Base-by-base conservation (phyloP, 2,329 filamentous ascomycete species). In the Teratosphaeria pseudoeucalypti region DNA sequence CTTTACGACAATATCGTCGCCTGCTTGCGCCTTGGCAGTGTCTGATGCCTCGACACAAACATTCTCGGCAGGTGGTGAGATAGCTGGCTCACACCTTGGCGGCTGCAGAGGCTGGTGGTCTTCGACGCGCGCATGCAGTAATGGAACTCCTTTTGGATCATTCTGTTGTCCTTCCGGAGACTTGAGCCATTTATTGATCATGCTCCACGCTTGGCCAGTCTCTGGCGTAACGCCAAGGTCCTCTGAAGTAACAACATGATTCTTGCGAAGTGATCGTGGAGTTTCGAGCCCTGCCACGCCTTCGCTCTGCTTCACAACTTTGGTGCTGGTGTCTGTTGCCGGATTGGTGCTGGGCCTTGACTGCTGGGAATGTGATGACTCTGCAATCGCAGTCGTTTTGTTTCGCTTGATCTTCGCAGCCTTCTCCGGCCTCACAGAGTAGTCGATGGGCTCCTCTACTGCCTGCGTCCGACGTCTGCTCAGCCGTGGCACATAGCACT, bases 361-460 rank as follows among this genome's bases (percentile, higher is more conserved):
- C 12, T 34, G 12, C 11, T 27, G n/a, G 26, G 26, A 29, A 11
- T 5, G n/a, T 14, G 19, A 7, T 26, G 19, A 6, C 9, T 54
- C 37, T 27, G 32, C 57, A 23, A 4, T 53, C 11, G 23, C 47
- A 19, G 58, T 59, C 2, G 66, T 72, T 60, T 72, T 72, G 23
- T 73, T 72, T 60, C 78, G 73, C 65, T 77, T 80, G 23, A 72
- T 57, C 63, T 70, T 75, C 5, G 60, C 64, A 14, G 68, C 65
- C 70, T 76, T 73, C 75, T 80, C 69, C 62, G 76, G 60, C 60
- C 63, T 54, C 61, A 73, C 64, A 61, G 74, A 67, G 60, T 63
- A 69, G 62, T 73, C 71, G 58, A 67, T 64, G 2, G 64, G 55
- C 43, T 68, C 63, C 23, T 71, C 66, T 1, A 65, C n/a, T 29